Percentiles rank a stretch among this genome's conserved stretches.
phyloP scores from a whole-genome alignment of 257 asterid genomes.

The Solanum sparsipilum region DNA sequence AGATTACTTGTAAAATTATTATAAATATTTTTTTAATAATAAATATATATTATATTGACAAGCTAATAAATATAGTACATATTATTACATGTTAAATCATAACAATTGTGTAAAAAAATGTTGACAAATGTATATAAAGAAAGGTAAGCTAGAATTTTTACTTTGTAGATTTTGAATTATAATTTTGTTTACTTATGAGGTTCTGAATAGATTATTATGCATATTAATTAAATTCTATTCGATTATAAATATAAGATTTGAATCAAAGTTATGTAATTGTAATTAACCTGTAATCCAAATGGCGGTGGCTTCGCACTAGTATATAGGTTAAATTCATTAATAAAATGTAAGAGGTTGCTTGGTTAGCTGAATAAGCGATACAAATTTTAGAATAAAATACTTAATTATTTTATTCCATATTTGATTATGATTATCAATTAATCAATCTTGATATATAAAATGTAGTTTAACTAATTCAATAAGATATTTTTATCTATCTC shows the following conservation, averaged over 20 bases:
- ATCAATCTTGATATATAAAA: neutral
- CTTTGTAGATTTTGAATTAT: neutral
- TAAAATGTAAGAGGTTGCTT: neutral
- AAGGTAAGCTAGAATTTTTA: neutral
- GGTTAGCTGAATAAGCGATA: neutral
- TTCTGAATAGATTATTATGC: neutral
- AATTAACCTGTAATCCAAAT: fast-evolving
- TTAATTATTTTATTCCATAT: neutral
- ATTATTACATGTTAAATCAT: neutral
- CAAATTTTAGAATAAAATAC: neutral
- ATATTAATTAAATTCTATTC: neutral
- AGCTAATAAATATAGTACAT: neutral
- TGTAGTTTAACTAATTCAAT: neutral
- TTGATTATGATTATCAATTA: neutral
- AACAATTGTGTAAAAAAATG: neutral
- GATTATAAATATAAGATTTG: fast-evolving
- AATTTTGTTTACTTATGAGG: neutral
- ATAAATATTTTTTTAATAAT: neutral
- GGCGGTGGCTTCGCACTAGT: fast-evolving
- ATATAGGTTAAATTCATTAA: neutral
- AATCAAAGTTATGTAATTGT: neutral
- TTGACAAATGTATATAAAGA: neutral
- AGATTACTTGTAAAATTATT: neutral
- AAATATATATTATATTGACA: neutral
- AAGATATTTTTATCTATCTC: neutral